Conservation (phyloP, 371 early-diverging fungal genomes). For the Mucor circinelloides region DNA sequence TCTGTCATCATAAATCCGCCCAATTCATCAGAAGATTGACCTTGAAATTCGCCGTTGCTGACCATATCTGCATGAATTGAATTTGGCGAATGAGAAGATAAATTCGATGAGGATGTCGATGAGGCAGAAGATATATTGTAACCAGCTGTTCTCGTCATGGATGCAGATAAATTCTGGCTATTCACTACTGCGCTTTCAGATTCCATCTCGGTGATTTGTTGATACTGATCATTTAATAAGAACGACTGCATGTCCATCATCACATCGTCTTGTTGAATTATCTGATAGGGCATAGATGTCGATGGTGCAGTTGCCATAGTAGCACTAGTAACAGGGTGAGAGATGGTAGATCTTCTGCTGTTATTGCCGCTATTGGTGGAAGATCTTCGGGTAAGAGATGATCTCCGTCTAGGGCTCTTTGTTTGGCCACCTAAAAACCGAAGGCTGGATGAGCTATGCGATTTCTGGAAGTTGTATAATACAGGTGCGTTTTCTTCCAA, state of each 20-base stretch:
- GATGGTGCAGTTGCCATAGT: no score
- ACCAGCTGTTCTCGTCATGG: neutral
- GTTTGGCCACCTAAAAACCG: constrained; percentile 10
- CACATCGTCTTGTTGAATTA: neutral
- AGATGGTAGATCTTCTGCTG: neutral
- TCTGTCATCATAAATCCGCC: constrained; percentile 1
- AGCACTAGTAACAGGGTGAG: neutral
- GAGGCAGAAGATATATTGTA: constrained; percentile 41
- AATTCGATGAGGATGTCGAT: neutral
- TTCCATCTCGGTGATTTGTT: neutral
- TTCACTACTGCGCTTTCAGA: neutral
- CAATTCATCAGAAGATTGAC: neutral
- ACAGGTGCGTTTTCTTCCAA: neutral
- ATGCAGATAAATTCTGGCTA: no score
- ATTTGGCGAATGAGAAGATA: neutral
- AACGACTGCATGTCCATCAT: constrained; percentile 14
- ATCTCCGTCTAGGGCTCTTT: constrained; percentile 12
- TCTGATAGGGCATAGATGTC: no score
- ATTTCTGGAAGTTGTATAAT: neutral
- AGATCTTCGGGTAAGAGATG: neutral
- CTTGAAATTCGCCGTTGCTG: neutral
- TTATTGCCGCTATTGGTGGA: neutral
- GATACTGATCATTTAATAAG: neutral
- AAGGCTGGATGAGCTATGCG: neutral
- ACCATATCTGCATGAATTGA: neutral